A percentile compares a stretch with the other conserved stretches of the same genome.
phyloP scores from a whole-genome alignment of 2,329 filamentous ascomycete species.

The Calonectria honghensis region DNA sequence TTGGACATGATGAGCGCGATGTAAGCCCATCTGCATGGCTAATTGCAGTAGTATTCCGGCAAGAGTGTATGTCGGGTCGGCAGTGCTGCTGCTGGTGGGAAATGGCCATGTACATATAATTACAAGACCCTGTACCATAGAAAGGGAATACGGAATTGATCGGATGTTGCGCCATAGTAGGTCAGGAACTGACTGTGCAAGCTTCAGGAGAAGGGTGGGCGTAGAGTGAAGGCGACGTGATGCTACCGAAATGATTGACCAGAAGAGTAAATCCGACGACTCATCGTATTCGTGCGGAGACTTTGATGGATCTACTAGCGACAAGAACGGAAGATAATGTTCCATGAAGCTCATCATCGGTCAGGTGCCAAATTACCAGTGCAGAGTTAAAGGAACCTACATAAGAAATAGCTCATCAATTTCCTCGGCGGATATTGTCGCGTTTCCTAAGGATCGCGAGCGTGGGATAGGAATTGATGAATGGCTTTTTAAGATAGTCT shows the following conservation, averaged over 20 bases:
- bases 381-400: not conserved
- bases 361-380: not conserved
- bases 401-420: slow-evolving; percentile 12
- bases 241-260: not conserved
- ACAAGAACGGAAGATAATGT: not conserved
- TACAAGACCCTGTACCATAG: slow-evolving; percentile 49
- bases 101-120: slow-evolving; percentile 56
- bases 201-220: not conserved
- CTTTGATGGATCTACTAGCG: not conserved
- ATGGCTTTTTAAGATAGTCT: not conserved
- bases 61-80: slow-evolving; percentile 53
- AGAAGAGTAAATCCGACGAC: slow-evolving; percentile 2
- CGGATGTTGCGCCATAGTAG: slow-evolving; percentile 1
- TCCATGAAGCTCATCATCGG: not conserved
- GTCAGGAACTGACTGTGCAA: not conserved
- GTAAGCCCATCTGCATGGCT: slow-evolving; percentile 53
- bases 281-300: slow-evolving; percentile 14
- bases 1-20: slow-evolving; percentile 49
- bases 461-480: not conserved
- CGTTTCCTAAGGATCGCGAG: not conserved
- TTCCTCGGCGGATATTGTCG: not conserved
- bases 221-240: not conserved
- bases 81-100: slow-evolving; percentile 48
- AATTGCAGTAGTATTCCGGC: slow-evolving; percentile 55
- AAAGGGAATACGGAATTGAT: slow-evolving; percentile 8